Evolutionary conservation across 352 stramenopile species (phyloP).

Genomic region (Phytopythium sindhum): DNA sequence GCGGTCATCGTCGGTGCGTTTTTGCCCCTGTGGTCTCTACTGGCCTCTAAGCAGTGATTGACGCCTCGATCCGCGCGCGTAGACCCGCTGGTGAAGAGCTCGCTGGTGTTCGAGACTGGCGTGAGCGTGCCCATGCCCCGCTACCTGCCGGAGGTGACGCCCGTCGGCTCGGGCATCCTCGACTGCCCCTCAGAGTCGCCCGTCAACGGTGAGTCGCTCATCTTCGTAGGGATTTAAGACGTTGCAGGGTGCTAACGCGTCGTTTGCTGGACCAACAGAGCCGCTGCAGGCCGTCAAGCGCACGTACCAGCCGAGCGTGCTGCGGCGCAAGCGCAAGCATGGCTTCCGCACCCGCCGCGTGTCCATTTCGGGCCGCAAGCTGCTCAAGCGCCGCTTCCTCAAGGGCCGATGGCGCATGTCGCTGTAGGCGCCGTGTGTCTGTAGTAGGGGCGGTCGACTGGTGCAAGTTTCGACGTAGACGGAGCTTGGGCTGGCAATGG

Average conservation of each 20-base stretch:
- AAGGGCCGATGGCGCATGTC: slow-evolving; percentile 86
- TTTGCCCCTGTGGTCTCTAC: neutral
- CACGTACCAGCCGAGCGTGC: slow-evolving; percentile 83
- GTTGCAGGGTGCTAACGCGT: neutral
- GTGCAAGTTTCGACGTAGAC: neutral
- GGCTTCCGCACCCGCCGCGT: slow-evolving; percentile 76
- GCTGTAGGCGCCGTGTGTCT: slow-evolving; percentile 33
- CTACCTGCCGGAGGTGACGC: slow-evolving; percentile 32
- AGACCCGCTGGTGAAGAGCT: slow-evolving; percentile 35
- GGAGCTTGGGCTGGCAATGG: neutral
- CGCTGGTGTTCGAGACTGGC: slow-evolving; percentile 43
- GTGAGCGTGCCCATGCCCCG: slow-evolving; percentile 23
- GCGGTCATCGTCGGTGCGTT: slow-evolving; percentile 2
- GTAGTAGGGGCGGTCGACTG: neutral
- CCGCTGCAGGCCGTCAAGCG: slow-evolving; percentile 77
- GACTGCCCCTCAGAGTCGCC: slow-evolving; percentile 41
- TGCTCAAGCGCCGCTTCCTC: slow-evolving; percentile 75
- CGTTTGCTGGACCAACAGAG: slow-evolving; percentile 19
- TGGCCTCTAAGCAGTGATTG: neutral
- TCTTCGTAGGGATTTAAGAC: neutral
- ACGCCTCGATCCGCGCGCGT: neutral
- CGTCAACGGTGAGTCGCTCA: slow-evolving; percentile 29
- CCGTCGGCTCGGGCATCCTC: slow-evolving; percentile 25
- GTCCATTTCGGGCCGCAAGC: slow-evolving; percentile 74
- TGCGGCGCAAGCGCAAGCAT: slow-evolving; percentile 86